phyloP scores from a whole-genome alignment of 2,329 filamentous ascomycete species.

The Cladosporium sp. region DNA sequence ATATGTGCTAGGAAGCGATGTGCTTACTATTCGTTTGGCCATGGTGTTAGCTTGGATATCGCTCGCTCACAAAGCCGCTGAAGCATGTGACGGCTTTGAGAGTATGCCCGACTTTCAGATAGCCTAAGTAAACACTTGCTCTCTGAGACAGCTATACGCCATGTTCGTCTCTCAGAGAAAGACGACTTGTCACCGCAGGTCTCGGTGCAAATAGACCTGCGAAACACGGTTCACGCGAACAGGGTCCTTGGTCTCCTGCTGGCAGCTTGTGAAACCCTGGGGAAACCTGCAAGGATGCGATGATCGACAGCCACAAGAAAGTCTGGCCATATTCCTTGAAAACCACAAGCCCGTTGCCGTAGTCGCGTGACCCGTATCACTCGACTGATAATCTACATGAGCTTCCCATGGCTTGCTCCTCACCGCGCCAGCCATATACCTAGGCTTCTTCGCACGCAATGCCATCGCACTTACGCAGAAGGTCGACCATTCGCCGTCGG shows the following conservation, averaged over 20 bases:
- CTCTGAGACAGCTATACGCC: background rate
- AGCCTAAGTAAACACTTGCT: background rate
- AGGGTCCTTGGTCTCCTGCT: background rate
- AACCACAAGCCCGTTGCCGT: background rate
- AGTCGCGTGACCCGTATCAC: background rate
- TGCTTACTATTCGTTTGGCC: constrained; percentile 11
- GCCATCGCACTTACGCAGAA: constrained; percentile 10
- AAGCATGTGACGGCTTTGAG: background rate
- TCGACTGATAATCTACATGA: constrained; percentile 1
- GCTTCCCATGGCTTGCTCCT: background rate
- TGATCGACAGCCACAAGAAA: background rate
- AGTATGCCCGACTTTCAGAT: background rate
- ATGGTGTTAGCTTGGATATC: background rate
- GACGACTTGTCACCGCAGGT: background rate
- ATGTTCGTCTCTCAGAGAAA: background rate
- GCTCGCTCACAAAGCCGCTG: background rate
- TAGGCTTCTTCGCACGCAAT: background rate
- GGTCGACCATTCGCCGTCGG: constrained; percentile 21
- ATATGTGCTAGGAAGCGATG: background rate
- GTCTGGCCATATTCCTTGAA: constrained; percentile 2
- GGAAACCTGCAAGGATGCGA: background rate
- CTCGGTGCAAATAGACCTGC: background rate
- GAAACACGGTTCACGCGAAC: background rate
- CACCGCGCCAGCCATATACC: background rate
- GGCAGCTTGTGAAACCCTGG: background rate